Conservation (phyloP, 1,284 basidiomycete species). For the Microstroma glucosiphilum region DNA sequence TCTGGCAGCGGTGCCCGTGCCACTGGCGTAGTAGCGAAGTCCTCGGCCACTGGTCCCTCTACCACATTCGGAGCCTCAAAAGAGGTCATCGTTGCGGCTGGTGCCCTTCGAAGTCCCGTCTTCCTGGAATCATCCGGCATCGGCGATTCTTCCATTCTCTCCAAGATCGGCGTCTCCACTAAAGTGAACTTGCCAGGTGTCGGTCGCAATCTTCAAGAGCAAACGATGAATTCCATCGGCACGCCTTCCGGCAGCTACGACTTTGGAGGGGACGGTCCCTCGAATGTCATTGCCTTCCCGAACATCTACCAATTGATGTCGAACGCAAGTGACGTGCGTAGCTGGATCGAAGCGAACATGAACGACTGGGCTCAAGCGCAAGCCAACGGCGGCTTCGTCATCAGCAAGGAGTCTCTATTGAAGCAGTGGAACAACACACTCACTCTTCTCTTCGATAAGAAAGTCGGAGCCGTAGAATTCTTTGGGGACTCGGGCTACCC, state of each 20-base stretch:
- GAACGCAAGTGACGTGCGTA: constrained; percentile 24
- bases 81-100: constrained; percentile 54
- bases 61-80: constrained; percentile 45
- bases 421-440: constrained; percentile 27
- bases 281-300: constrained; percentile 35
- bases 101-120: constrained; percentile 53
- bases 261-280: constrained; percentile 31
- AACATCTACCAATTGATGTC: constrained; percentile 25
- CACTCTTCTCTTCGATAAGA: constrained; percentile 25
- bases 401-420: constrained; percentile 20
- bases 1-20: constrained; percentile 17
- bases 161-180: constrained; percentile 40
- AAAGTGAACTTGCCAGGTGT: constrained; percentile 47
- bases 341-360: constrained; percentile 27
- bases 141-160: constrained; percentile 47
- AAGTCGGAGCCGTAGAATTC: constrained; percentile 29
- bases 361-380: constrained; percentile 29
- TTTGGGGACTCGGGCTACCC: constrained; percentile 5
- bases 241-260: constrained; percentile 18
- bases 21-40: constrained; percentile 25
- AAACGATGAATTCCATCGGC: constrained; percentile 49
- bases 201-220: constrained; percentile 53
- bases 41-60: constrained; percentile 17
- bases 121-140: constrained; percentile 54
- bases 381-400: constrained; percentile 27